Conservation (phyloP, 1,139 yeast genomes). For the Yamadazyma spencermartinsiae region DNA sequence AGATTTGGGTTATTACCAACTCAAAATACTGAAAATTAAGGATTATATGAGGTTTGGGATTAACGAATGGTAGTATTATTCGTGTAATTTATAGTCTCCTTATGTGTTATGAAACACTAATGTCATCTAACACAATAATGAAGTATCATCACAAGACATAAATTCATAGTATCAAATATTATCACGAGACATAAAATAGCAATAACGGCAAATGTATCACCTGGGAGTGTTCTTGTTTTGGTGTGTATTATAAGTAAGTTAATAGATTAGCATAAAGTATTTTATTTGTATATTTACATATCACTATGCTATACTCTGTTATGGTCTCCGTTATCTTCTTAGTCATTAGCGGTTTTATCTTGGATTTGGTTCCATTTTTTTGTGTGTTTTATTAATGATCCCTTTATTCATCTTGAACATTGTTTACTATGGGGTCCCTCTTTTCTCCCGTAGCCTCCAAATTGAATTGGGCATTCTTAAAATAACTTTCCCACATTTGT, state of each 20-base stretch:
- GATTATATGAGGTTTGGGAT: not conserved
- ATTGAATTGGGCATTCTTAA: constrained; percentile 69
- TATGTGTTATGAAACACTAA: no score
- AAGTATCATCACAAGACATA: no score
- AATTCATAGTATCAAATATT: no score
- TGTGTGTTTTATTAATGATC: not conserved
- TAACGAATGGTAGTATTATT: no score
- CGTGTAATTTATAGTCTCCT: no score
- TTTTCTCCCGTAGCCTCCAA: constrained; percentile 69
- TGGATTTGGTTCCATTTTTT: no score
- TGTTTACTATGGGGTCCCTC: constrained; percentile 47
- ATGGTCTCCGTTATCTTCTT: not conserved
- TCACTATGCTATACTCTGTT: not conserved
- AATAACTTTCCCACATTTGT: constrained; percentile 81
- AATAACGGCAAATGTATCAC: no score
- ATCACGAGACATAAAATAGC: no score
- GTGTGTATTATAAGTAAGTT: constrained; percentile 3
- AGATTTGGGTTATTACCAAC: constrained; percentile 89
- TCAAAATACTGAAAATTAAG: constrained; percentile 34
- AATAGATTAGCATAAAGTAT: constrained; percentile 2
- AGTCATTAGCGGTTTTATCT: no score
- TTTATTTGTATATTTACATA: not conserved
- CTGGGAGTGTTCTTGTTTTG: no score
- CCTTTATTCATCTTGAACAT: constrained; percentile 15
- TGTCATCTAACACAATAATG: no score